These are phyloP conservation scores for Zasmidium citrigriseum DNA, from an alignment of 2,329 filamentous ascomycete genomes.

Conservation along the genomic window DNA sequence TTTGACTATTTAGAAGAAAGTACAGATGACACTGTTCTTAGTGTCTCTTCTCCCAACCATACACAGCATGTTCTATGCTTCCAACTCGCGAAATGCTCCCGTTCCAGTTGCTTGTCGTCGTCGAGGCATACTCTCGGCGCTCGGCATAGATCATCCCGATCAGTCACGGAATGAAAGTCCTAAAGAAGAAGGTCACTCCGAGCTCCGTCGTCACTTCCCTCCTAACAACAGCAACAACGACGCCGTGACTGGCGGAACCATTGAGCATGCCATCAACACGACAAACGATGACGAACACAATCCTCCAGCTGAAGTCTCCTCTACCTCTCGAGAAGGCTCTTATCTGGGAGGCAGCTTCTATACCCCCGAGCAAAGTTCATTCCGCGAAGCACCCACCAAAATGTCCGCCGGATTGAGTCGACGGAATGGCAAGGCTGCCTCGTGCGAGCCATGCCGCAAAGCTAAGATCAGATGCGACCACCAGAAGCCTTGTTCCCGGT, in stretches of 20 bases:
- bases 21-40: too few species aligned
- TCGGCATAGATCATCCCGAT: too few species aligned
- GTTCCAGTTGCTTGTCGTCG: too few species aligned
- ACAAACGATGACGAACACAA: not conserved
- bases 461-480: slow-evolving; percentile 14
- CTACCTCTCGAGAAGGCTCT: not conserved
- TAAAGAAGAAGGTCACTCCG: not conserved
- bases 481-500: slow-evolving; percentile 15
- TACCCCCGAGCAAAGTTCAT: not conserved
- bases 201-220: not conserved
- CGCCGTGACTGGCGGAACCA: not conserved
- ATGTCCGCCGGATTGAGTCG: slow-evolving; percentile 11
- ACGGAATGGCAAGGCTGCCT: slow-evolving; percentile 22
- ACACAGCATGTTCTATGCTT: too few species aligned
- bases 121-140: too few species aligned
- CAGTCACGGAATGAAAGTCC: not conserved
- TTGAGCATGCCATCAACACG: not conserved
- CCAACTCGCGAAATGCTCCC: too few species aligned
- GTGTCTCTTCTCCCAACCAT: too few species aligned
- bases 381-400: not conserved
- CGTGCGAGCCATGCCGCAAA: slow-evolving; percentile 24
- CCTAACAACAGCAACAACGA: not conserved
- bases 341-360: not conserved
- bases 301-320: not conserved
- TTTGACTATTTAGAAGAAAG: too few species aligned